A percentile compares a stretch with the other conserved stretches of the same genome.
These are phyloP conservation scores for Silene vulgaris DNA, from an alignment of 179 eudicot genomes.

Conservation along the genomic window DNA sequence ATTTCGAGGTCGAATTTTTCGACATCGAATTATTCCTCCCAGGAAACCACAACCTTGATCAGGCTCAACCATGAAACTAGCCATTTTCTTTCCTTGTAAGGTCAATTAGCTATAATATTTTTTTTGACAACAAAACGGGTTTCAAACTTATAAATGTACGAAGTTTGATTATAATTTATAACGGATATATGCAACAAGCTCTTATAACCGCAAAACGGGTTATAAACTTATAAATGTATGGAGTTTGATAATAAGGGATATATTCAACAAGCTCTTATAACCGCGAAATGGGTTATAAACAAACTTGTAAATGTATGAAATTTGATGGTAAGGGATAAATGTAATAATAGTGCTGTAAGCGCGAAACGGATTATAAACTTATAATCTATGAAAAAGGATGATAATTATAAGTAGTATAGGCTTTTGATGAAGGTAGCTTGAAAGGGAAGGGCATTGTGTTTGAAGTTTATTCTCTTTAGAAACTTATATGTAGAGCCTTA, in stretches of 20 bases:
- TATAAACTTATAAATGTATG: not conserved
- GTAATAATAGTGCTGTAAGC: too few species aligned
- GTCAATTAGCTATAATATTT: too few species aligned
- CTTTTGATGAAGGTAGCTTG: constrained; percentile 26
- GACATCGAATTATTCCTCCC: constrained; percentile 27
- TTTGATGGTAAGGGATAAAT: not conserved
- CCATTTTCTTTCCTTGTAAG: constrained; percentile 19
- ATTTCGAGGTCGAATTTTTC: constrained; percentile 20
- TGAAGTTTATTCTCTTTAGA: constrained; percentile 28
- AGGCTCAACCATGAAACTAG: constrained; percentile 25
- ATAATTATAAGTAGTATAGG: constrained; percentile 9
- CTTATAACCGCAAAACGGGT: not conserved
- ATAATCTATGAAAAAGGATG: too few species aligned
- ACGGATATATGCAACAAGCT: too few species aligned
- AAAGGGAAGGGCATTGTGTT: constrained; percentile 31
- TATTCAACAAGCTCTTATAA: not conserved
- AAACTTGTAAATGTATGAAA: not conserved
- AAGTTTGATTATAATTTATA: not conserved
- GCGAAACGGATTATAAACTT: too few species aligned
- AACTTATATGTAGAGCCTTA: constrained; percentile 22
- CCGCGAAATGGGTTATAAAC: not conserved
- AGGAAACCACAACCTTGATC: constrained; percentile 44
- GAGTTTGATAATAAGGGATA: not conserved
- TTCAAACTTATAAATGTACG: too few species aligned
- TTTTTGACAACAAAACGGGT: too few species aligned